Base-by-base conservation (phyloP, 306 rosid genomes). In the Trifolium pratense region DNA sequence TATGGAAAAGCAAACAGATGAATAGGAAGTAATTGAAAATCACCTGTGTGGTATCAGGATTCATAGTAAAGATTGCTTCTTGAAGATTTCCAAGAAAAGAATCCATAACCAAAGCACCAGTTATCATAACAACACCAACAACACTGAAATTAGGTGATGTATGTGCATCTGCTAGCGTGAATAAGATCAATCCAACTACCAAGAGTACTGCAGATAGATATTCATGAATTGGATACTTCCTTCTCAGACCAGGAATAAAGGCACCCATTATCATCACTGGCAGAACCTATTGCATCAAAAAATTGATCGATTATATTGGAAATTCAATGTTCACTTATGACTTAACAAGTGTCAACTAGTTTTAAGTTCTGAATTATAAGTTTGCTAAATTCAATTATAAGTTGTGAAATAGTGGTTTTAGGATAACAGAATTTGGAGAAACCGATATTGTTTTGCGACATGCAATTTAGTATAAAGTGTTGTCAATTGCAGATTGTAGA, bases 241-340 rank as follows among this genome's bases (percentile, higher is more conserved):
- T 75, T 70, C 95, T 87, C 57, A 94, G 76, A 60, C 99, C 99
- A 13, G 97, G 99, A 59, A 94, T 91, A 83, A 94, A 91, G 10
- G 97, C 99, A 5, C 99, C 99, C 97, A 94, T 94, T 56, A 94
- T 75, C 99, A 94, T 94, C 89, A 94, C 99, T 1, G 99, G 99
- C 56, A 94, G 79, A 77, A 94, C 99, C 98, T 94, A 74, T 75
- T 16, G 62, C 61, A 73, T 82, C 32, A 70, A 62, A 65, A 80
- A 7, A 26, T 43, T 15, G 48, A 68, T 80, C 56, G 31, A 42
- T 78, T 61, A 66, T 23, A 32, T 55, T 71, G 25, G 18, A 78
- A 43, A 49, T 25, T 66, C 52, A 55, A 45, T 52, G 26, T 6
- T 56, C 65, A 61, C 18, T 37, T 61, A 77, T 56, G 52, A 61